A percentile compares a stretch with the other conserved stretches of the same genome.
These are phyloP conservation scores for Arthrinium phaeospermum DNA, from an alignment of 2,329 filamentous ascomycete genomes.

Conservation along the genomic window DNA sequence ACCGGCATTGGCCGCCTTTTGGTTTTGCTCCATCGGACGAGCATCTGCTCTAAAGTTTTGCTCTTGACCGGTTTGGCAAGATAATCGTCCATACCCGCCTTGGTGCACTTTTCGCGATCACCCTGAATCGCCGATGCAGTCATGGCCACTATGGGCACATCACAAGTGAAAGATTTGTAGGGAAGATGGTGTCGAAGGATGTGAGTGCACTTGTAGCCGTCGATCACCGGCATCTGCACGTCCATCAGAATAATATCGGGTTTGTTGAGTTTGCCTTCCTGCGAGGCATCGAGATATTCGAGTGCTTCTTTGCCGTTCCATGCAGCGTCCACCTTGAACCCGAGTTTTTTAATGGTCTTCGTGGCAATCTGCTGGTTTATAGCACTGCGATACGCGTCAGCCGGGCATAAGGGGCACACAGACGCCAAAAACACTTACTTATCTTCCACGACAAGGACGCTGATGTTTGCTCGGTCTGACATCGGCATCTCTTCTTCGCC, in stretches of 20 bases:
- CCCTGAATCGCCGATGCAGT: constrained; percentile 80
- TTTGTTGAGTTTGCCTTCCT: constrained; percentile 55
- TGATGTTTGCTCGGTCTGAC: constrained; percentile 65
- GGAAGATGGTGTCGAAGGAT: constrained; percentile 71
- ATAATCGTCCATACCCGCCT: constrained; percentile 79
- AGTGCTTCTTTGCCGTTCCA: constrained; percentile 83
- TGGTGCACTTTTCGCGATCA: constrained; percentile 74
- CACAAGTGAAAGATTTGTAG: constrained; percentile 63
- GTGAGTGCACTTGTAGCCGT: constrained; percentile 80
- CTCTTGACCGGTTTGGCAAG: constrained; percentile 76
- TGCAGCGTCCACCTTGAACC: constrained; percentile 72
- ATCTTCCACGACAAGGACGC: constrained; percentile 82
- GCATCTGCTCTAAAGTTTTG: constrained; percentile 70
- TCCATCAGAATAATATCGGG: constrained; percentile 83
- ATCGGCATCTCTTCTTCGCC: constrained; percentile 54
- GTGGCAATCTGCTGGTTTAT: constrained; percentile 80
- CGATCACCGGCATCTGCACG: constrained; percentile 77
- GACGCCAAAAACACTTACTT: constrained; percentile 59
- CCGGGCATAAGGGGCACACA: constrained; percentile 19
- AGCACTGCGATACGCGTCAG: constrained; percentile 44
- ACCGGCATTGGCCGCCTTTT: constrained; percentile 34
- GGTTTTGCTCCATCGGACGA: constrained; percentile 68
- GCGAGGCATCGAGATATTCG: constrained; percentile 69
- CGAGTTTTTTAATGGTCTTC: constrained; percentile 75
- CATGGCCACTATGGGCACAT: constrained; percentile 81